Percentiles rank a stretch among this genome's conserved stretches.
Evolutionary conservation across 495 filamentous ascomycete species (phyloP).

Genomic region (Aspergillus campestris): DNA sequence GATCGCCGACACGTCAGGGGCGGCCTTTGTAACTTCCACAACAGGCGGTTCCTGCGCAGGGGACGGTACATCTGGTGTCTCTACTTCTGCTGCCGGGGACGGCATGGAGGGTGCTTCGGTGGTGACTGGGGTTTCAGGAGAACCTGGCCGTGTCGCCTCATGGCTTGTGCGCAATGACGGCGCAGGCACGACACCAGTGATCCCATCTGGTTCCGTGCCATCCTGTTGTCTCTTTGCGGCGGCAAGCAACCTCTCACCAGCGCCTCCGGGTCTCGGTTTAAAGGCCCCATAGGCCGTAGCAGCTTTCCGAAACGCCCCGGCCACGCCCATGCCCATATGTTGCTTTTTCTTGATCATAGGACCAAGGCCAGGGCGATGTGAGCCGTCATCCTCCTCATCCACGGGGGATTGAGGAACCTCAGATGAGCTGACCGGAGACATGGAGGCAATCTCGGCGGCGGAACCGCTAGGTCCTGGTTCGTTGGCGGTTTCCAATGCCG

Average conservation of each 20-base stretch:
- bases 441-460: background rate
- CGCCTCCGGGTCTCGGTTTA: constrained; percentile 75
- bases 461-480: constrained; percentile 6
- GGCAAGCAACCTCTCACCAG: constrained; percentile 59
- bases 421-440: constrained; percentile 7
- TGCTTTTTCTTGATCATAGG: constrained; percentile 85
- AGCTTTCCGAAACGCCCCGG: constrained; percentile 73
- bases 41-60: constrained; percentile 24
- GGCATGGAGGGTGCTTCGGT: constrained; percentile 4
- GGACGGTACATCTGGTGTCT: constrained; percentile 4
- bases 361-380: constrained; percentile 68
- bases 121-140: constrained; percentile 8
- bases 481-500: constrained; percentile 2
- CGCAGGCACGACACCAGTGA: constrained; percentile 77
- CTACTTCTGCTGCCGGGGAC: constrained; percentile 1
- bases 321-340: constrained; percentile 56
- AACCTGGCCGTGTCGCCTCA: constrained; percentile 18
- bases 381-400: constrained; percentile 45
- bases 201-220: constrained; percentile 62
- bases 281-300: constrained; percentile 76
- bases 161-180: constrained; percentile 43
- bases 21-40: constrained; percentile 31
- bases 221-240: constrained; percentile 46
- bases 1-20: constrained; percentile 15
- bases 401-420: constrained; percentile 18